Evolutionary conservation across 306 rosid genomes (phyloP).

Genomic region (Cicer yamashitae): DNA sequence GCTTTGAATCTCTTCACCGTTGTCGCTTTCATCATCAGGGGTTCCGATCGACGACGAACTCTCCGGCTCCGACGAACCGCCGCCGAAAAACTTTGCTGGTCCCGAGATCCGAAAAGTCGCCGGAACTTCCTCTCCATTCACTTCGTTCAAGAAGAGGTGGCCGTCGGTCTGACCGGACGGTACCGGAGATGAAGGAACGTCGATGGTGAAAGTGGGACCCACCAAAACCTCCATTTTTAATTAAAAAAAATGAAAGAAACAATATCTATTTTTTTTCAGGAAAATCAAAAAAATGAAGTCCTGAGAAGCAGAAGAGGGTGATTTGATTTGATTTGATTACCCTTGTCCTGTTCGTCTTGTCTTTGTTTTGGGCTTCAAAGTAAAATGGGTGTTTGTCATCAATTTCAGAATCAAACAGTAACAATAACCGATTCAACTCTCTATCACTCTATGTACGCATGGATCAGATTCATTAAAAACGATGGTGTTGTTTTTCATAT

Average conservation of each 20-base stretch:
- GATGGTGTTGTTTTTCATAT: neutral
- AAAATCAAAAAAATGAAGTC: neutral
- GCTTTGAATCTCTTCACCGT: slow-evolving; percentile 65
- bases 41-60: slow-evolving; percentile 87
- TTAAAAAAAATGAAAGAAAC: neutral
- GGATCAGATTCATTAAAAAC: neutral
- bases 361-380: slow-evolving; percentile 56
- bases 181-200: slow-evolving; percentile 55
- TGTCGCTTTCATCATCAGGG: slow-evolving; percentile 68
- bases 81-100: slow-evolving; percentile 35
- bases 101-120: slow-evolving; percentile 42
- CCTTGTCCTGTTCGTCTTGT: slow-evolving; percentile 73
- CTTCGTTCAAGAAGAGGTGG: slow-evolving; percentile 42
- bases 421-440: neutral
- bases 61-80: slow-evolving; percentile 56
- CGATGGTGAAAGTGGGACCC: slow-evolving; percentile 71
- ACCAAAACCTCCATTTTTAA: slow-evolving; percentile 72
- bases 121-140: slow-evolving; percentile 31
- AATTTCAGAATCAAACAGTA: slow-evolving; percentile 46
- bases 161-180: slow-evolving; percentile 2
- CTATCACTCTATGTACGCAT: neutral
- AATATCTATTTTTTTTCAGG: neutral
- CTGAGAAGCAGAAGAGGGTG: neutral
- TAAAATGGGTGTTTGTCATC: slow-evolving; percentile 62
- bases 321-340: neutral